Base-by-base conservation (phyloP, 495 filamentous ascomycete genomes). In the Podospora pseudopauciseta region DNA sequence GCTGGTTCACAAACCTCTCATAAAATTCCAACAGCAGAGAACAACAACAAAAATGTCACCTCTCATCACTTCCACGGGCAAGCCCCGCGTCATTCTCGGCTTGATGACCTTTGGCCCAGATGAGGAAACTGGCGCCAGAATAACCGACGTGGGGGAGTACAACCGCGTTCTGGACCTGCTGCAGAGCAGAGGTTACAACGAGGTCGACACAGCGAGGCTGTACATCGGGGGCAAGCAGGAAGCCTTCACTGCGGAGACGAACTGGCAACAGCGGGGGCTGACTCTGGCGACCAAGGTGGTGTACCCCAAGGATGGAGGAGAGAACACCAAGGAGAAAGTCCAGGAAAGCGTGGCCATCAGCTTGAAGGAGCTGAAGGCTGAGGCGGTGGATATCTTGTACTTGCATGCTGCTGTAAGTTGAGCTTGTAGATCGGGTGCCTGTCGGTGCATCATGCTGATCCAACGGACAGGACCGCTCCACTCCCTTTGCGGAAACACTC, bases 311-410 rank as follows among this genome's bases (percentile, higher is more conserved):
- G 60, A 79, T 4, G 78, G 85, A 0, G 88, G 89, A 5, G 77
- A 68, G 0, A 90, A 96, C 75, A 84, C 86, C 67, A 81, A 85
- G 3, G 84, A 86, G 11, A 81, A 83, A 64, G 75, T 96, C 13
- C 82, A 83, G 20, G 83, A 87, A 77, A 84, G 85, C 3, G 77
- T 93, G 23, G 84, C 90, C 65, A 84, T 75, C 18, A 90, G 86
- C 19, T 77, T 97, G 67, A 86, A 82, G 68, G 91, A 94, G 75
- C 77, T 97, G 34, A 86, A 86, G 9, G 89, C 91, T 1, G 86
- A 96, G 60, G 83, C 81, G 61, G 90, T 97, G 0, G 94, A 98
- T 72, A 91, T 96, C 62, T 91, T 91, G 78, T 97, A 97, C 69
- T 83, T 97, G 9, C 94, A 97, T 77, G 92, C 92, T 4, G 84